phyloP scores from a whole-genome alignment of 305 asterid genomes.

The Solanum hybrid region DNA sequence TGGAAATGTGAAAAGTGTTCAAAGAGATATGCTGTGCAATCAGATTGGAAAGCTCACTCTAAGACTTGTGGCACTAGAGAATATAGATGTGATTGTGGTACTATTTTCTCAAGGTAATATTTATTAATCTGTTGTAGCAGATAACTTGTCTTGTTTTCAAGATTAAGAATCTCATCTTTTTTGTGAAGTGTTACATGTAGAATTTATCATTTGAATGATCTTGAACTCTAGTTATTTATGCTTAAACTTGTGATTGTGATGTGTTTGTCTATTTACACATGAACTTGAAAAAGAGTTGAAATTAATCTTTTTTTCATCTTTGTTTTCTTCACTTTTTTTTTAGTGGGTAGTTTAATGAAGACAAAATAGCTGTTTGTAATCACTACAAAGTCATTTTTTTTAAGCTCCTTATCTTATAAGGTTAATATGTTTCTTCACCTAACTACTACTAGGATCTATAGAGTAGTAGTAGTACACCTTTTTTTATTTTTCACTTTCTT shows the following conservation, averaged over 20 bases:
- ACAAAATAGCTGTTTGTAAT: background rate
- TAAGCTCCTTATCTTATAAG: background rate
- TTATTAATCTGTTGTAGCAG: background rate
- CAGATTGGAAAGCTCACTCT: constrained; percentile 88
- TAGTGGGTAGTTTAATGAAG: background rate
- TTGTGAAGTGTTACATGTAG: background rate
- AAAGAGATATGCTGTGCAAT: constrained; percentile 78
- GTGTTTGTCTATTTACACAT: background rate
- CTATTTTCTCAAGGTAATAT: constrained; percentile 56
- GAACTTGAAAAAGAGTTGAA: background rate
- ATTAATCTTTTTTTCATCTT: background rate
- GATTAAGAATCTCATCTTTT: background rate
- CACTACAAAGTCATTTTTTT: background rate
- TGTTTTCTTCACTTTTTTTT: background rate
- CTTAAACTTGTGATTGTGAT: too few species aligned
- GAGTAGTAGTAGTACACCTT: background rate
- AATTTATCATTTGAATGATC: too few species aligned
- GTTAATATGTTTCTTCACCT: background rate
- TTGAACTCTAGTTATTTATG: too few species aligned
- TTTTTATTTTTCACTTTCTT: background rate
- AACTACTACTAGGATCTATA: background rate
- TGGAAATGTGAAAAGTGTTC: constrained; percentile 10
- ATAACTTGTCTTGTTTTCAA: background rate
- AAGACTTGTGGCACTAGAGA: constrained; percentile 88
- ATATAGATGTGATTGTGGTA: constrained; percentile 83